Evolutionary conservation across 495 filamentous ascomycete genomes (phyloP).

Genomic region (Wilcoxina mikolae): DNA sequence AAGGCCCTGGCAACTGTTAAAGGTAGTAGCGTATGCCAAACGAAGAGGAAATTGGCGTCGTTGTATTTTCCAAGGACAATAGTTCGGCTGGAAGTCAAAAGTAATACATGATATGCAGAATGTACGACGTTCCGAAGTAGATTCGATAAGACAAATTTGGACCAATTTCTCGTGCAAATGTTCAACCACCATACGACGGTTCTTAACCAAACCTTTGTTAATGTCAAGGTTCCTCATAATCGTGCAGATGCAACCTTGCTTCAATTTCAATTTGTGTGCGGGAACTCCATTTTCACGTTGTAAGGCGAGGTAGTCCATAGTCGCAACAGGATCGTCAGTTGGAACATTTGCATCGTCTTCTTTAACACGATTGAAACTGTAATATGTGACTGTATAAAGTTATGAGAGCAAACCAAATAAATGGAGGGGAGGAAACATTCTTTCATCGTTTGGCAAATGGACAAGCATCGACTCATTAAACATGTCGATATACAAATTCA

Average conservation of each 20-base stretch:
- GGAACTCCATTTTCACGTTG: not conserved
- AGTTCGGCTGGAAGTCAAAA: slow-evolving; percentile 6
- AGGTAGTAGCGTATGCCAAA: slow-evolving; percentile 8
- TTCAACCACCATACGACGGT: not conserved
- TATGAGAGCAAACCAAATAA: too few species aligned
- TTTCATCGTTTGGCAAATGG: not conserved
- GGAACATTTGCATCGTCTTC: not conserved
- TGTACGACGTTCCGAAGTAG: not conserved
- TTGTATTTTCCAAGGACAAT: slow-evolving; percentile 6
- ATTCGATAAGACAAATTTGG: not conserved
- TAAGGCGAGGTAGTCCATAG: slow-evolving; percentile 2
- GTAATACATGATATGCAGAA: slow-evolving; percentile 6
- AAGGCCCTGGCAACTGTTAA: slow-evolving; percentile 13
- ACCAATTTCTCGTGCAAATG: not conserved
- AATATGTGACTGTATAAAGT: not conserved
- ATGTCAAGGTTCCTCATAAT: slow-evolving; percentile 11
- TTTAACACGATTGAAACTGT: slow-evolving; percentile 4
- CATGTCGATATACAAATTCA: slow-evolving; percentile 11
- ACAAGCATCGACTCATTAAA: slow-evolving; percentile 4
- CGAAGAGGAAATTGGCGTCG: slow-evolving; percentile 6
- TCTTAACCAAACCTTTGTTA: slow-evolving; percentile 10
- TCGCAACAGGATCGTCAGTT: not conserved
- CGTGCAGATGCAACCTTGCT: slow-evolving; percentile 1
- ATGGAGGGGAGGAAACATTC: too few species aligned
- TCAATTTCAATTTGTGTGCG: slow-evolving; percentile 1